Conservation (phyloP, 148 eudicot genomes). For the Rhododendron ferrugineum region DNA sequence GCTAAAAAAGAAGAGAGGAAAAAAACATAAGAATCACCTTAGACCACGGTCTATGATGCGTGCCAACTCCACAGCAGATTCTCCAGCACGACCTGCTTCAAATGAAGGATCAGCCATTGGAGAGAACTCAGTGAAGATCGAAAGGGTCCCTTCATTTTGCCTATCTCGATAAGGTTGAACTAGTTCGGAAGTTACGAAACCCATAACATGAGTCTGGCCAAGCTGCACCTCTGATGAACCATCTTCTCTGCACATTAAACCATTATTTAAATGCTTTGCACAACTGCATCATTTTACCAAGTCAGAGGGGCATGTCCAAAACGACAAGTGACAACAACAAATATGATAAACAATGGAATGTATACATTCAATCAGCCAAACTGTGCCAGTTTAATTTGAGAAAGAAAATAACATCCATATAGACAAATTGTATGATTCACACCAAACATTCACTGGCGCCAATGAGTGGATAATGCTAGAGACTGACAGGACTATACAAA, state of each 20-base stretch:
- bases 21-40: constrained; percentile 39
- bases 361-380: not conserved
- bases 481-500: not conserved
- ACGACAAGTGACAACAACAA: not conserved
- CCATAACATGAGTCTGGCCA: constrained; percentile 86
- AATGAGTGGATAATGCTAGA: not conserved
- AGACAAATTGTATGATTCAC: not conserved
- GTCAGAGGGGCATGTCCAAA: not conserved
- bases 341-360: not conserved
- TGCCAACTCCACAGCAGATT: constrained; percentile 80
- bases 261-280: not conserved
- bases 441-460: not conserved
- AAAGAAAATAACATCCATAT: not conserved
- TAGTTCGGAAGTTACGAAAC: constrained; percentile 69
- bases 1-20: not conserved
- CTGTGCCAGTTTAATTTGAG: not conserved
- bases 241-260: constrained; percentile 53
- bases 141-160: constrained; percentile 82
- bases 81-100: constrained; percentile 86
- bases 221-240: constrained; percentile 94
- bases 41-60: constrained; percentile 90
- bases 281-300: not conserved
- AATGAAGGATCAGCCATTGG: constrained; percentile 96
- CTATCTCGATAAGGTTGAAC: constrained; percentile 82
- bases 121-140: constrained; percentile 79